A percentile compares a stretch with the other conserved stretches of the same genome.
These are phyloP conservation scores for Eutrema yunnanense DNA, from an alignment of 345 rosid species.

Conservation along the genomic window DNA sequence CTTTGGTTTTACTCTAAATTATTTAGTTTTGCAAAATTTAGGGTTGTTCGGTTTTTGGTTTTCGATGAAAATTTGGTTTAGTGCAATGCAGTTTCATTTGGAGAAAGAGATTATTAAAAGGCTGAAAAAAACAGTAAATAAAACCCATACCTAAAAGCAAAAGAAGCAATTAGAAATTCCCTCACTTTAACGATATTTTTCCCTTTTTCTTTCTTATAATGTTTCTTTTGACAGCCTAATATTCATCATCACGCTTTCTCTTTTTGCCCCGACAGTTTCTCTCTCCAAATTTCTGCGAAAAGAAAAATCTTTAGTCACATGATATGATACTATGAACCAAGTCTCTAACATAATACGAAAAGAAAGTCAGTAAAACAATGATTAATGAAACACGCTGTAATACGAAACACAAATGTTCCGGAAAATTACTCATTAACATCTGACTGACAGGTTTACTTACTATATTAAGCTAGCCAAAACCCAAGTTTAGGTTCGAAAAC, in stretches of 20 bases:
- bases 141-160: slow-evolving; percentile 21
- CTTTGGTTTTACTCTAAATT: neutral
- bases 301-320: neutral
- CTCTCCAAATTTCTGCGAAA: neutral
- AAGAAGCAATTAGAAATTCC: slow-evolving; percentile 2
- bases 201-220: neutral
- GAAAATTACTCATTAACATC: slow-evolving; percentile 1
- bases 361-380: neutral
- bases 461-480: neutral
- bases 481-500: neutral
- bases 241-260: slow-evolving; percentile 22
- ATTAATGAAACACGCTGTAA: neutral
- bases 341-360: neutral
- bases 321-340: neutral
- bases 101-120: neutral
- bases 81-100: neutral
- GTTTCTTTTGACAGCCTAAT: slow-evolving; percentile 30
- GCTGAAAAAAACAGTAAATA: neutral
- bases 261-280: slow-evolving; percentile 16
- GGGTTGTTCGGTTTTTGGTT: neutral
- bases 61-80: neutral
- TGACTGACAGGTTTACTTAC: neutral
- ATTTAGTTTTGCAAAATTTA: neutral
- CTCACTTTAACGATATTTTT: slow-evolving; percentile 2
- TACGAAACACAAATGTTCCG: neutral